Conservation (phyloP, 306 rosid genomes). For the Acacia confusa region DNA sequence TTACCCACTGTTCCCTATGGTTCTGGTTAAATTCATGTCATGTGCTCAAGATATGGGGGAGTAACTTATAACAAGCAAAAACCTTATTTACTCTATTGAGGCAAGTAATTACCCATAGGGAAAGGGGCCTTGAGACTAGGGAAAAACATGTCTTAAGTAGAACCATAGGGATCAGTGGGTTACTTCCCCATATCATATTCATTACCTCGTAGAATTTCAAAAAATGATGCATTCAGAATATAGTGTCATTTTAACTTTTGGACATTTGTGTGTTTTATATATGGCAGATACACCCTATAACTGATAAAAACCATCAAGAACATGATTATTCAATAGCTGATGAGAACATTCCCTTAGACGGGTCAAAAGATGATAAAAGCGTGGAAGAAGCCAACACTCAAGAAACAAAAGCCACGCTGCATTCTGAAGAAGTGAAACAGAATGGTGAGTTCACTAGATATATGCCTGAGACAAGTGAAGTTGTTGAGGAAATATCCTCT, state of each 20-base stretch:
- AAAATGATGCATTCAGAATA: constrained; percentile 9
- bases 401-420: constrained; percentile 37
- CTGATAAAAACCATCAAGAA: constrained; percentile 51
- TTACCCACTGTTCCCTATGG: constrained; percentile 20
- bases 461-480: constrained; percentile 40
- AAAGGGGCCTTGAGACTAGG: too few relatives aligned
- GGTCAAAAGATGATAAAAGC: constrained; percentile 32
- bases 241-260: constrained; percentile 17
- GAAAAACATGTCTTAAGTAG: too few relatives aligned
- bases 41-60: neutral
- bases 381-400: constrained; percentile 30
- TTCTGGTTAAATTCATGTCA: constrained; percentile 8
- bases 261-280: constrained; percentile 16
- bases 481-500: constrained; percentile 57
- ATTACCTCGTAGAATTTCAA: constrained; percentile 26
- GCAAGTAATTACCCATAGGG: too few relatives aligned
- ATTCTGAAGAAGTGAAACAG: constrained; percentile 48
- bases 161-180: neutral
- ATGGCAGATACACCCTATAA: constrained; percentile 53
- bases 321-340: constrained; percentile 36
- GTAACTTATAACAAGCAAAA: too few relatives aligned
- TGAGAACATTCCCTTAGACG: constrained; percentile 42
- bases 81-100: too few relatives aligned
- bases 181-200: constrained; percentile 27
- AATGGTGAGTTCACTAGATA: constrained; percentile 32